These are phyloP conservation scores for Phytophthora idaei DNA, from an alignment of 352 stramenopile species.

Conservation along the genomic window DNA sequence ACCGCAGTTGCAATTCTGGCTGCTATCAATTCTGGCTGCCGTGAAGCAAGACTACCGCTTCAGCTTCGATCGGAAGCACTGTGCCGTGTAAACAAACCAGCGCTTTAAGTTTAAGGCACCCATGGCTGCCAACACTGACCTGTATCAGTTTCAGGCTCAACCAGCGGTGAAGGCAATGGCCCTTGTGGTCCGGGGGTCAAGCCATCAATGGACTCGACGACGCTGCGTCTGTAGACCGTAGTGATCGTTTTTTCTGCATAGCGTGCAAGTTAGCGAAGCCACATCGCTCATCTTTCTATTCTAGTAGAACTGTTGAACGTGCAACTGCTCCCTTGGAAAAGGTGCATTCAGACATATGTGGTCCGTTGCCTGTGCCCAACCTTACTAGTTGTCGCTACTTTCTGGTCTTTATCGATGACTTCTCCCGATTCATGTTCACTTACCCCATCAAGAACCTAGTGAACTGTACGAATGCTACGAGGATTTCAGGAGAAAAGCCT, in stretches of 20 bases:
- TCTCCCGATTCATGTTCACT: slow-evolving; percentile 23
- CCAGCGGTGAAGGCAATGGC: slow-evolving; percentile 1
- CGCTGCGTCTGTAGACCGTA: too few species aligned
- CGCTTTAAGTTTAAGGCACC: slow-evolving; percentile 21
- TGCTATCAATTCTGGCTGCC: too few species aligned
- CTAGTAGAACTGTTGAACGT: not conserved
- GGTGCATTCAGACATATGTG: too few species aligned
- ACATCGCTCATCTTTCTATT: not conserved
- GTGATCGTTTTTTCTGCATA: not conserved
- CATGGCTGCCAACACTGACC: slow-evolving; percentile 1
- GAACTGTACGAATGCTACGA: slow-evolving; percentile 24
- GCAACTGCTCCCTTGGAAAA: too few species aligned
- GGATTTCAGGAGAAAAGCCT: not conserved
- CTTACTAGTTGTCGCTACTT: slow-evolving; percentile 29
- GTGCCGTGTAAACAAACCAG: not conserved
- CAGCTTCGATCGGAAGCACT: slow-evolving; percentile 16
- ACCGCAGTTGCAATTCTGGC: too few species aligned
- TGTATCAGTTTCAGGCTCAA: slow-evolving; percentile 26
- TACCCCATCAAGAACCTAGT: slow-evolving; percentile 14
- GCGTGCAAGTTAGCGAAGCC: not conserved
- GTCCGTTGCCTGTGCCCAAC: not conserved
- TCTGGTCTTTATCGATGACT: slow-evolving; percentile 30
- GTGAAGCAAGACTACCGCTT: slow-evolving; percentile 13
- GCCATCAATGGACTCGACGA: too few species aligned
- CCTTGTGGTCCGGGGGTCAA: slow-evolving; percentile 1